Base-by-base conservation (phyloP, 2,329 filamentous ascomycete species). In the Scedosporium apiospermum region DNA sequence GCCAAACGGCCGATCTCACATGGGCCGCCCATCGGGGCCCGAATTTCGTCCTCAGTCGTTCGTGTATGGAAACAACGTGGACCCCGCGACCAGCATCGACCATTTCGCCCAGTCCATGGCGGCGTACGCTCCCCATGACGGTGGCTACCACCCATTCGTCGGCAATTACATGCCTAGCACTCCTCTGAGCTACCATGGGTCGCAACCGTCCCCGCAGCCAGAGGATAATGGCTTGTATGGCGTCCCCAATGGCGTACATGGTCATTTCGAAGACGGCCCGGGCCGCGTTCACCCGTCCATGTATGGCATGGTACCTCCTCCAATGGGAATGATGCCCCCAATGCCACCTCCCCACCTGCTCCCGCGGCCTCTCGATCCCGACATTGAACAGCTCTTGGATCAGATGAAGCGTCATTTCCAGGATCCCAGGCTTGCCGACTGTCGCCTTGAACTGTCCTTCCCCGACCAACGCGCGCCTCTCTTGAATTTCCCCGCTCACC, bases 141-240 rank as follows among this genome's bases (percentile, higher is more conserved):
- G 75, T 6, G 46, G 27, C 7, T 74, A 73, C 62, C 68, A 66
- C 53, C 67, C 68, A 4, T 69, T 73, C 64, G 70, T 69, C 26
- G 73, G 71, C 65, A 75, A 73, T 66, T 82, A 82, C 68, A 80
- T 79, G 3, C 81, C 83, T 1, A 78, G 80, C 1, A 85, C 83
- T 1, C 81, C 83, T 3, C 83, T 83, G 65, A 87, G 83, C 71
- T 85, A 84, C 68, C 84, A 85, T 62, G 84, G 80, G 42, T 87
- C 85, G 2, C 84, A 86, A 64, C 78, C 82, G 42, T 85, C 84
- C 1, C 76, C 73, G 4, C 77, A 78, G 53, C 76, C 74, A 16
- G 79, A 79, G 46, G 79, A 81, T 12, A 75, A 73, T 34, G 75
- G 73, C 63, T 70, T 76, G 62, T 75, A 73, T 27, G 75, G 74